phyloP scores from a whole-genome alignment of 495 filamentous ascomycete species.

The Tuber borchii region DNA sequence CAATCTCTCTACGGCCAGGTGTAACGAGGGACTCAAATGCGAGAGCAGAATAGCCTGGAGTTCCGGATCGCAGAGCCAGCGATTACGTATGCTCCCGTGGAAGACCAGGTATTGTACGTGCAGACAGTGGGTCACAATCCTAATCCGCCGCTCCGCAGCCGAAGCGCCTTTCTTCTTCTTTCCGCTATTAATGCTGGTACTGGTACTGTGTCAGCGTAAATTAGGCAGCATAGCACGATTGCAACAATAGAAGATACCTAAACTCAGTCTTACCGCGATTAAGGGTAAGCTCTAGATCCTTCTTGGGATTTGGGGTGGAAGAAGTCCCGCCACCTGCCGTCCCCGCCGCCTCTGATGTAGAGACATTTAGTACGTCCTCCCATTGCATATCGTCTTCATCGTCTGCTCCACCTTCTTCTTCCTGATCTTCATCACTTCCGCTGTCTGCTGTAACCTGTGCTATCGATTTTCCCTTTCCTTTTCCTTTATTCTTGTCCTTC shows the following conservation, averaged over 20 bases:
- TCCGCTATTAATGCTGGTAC: conserved; percentile 32
- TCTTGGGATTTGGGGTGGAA: conserved; percentile 43
- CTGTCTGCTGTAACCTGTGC: background rate
- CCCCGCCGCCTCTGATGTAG: conserved; percentile 39
- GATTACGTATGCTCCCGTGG: conserved; percentile 80
- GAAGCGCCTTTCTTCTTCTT: conserved; percentile 72
- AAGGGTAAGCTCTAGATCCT: conserved; percentile 72
- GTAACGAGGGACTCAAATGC: conserved; percentile 58
- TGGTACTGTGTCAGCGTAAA: conserved; percentile 23
- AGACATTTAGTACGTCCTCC: conserved; percentile 67
- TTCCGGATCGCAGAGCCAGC: conserved; percentile 74
- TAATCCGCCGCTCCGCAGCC: conserved; percentile 71
- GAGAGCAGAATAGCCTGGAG: conserved; percentile 69
- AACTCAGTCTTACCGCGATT: conserved; percentile 52
- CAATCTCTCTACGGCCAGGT: conserved; percentile 58
- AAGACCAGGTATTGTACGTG: conserved; percentile 85
- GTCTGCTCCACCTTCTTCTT: conserved; percentile 46
- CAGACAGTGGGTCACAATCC: conserved; percentile 71
- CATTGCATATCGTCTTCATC: conserved; percentile 70
- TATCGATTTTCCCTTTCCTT: conserved; percentile 9
- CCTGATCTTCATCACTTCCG: conserved; percentile 12
- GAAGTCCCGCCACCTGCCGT: conserved; percentile 32
- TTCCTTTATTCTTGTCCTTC: background rate
- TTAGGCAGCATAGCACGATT: conserved; percentile 46
- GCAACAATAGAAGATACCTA: conserved; percentile 42